These are phyloP conservation scores for Phoma sp. DNA, from an alignment of 2,329 filamentous ascomycete genomes.

Conservation along the genomic window DNA sequence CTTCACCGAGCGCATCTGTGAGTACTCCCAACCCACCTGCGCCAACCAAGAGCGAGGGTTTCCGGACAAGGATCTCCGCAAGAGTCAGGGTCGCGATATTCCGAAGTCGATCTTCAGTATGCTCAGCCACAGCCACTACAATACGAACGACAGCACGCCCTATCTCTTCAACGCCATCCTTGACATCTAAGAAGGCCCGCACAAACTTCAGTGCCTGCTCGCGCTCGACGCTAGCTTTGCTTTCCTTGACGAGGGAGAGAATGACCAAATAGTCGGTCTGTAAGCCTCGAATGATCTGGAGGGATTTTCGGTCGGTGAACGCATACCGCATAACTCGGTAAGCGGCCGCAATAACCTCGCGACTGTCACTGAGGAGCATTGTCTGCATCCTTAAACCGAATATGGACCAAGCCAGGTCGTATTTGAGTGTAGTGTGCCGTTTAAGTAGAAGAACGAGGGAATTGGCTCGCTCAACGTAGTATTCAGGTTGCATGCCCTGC, in stretches of 20 bases:
- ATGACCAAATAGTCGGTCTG: slow-evolving; percentile 95
- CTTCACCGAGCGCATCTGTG: slow-evolving; percentile 91
- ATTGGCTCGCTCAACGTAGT: slow-evolving; percentile 93
- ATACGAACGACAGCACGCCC: slow-evolving; percentile 87
- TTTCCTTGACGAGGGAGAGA: slow-evolving; percentile 90
- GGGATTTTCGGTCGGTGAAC: slow-evolving; percentile 87
- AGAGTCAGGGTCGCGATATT: slow-evolving; percentile 93
- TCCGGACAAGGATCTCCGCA: slow-evolving; percentile 87
- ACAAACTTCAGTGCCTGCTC: slow-evolving; percentile 98
- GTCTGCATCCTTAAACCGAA: slow-evolving; percentile 94
- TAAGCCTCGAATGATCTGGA: slow-evolving; percentile 84
- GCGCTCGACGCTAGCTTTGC: slow-evolving; percentile 94
- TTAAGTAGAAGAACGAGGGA: slow-evolving; percentile 96
- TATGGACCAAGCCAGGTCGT: slow-evolving; percentile 94
- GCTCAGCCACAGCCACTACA: slow-evolving; percentile 88
- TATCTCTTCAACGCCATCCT: slow-evolving; percentile 87
- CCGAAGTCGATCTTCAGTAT: slow-evolving; percentile 82
- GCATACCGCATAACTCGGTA: slow-evolving; percentile 94
- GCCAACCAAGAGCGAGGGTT: slow-evolving; percentile 80
- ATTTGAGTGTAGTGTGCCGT: slow-evolving; percentile 89
- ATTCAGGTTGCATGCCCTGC: slow-evolving; percentile 87
- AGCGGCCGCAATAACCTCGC: slow-evolving; percentile 93
- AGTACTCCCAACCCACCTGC: slow-evolving; percentile 85
- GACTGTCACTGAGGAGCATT: slow-evolving; percentile 93
- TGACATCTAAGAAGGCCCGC: slow-evolving; percentile 92